These are phyloP conservation scores for Arctium minus DNA, from an alignment of 129 eudicot genomes.

Conservation along the genomic window DNA sequence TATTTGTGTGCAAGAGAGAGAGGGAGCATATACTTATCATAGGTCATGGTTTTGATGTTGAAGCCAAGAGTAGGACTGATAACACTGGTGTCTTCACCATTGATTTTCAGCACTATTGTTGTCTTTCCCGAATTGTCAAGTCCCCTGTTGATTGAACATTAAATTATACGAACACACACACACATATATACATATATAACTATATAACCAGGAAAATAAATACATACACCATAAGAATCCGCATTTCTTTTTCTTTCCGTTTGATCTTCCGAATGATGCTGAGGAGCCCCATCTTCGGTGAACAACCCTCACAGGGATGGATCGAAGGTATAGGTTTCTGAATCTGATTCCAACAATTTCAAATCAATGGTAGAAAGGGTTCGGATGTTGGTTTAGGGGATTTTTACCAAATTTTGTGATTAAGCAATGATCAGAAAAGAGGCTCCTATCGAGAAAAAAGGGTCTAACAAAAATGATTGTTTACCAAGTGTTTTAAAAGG, in stretches of 20 bases:
- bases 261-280: slow-evolving; percentile 97
- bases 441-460: not conserved
- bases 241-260: slow-evolving; percentile 96
- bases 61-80: slow-evolving; percentile 96
- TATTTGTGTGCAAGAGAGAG: slow-evolving; percentile 2
- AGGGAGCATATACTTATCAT: slow-evolving; percentile 47
- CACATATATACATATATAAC: not conserved
- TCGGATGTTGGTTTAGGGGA: too few species aligned
- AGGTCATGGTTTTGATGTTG: slow-evolving; percentile 87
- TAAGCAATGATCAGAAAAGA: not conserved
- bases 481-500: too few species aligned
- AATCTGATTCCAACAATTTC: not conserved
- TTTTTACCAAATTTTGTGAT: too few species aligned
- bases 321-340: not conserved
- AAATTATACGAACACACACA: not conserved
- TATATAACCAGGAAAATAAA: not conserved
- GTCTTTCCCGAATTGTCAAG: slow-evolving; percentile 96
- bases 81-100: slow-evolving; percentile 93
- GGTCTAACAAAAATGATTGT: not conserved
- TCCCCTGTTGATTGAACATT: slow-evolving; percentile 49
- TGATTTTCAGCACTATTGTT: slow-evolving; percentile 85
- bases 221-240: slow-evolving; percentile 93
- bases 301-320: slow-evolving; percentile 1
- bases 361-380: not conserved
- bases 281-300: slow-evolving; percentile 66